Base-by-base conservation (phyloP, 768 basidiomycete genomes). In the Leccinum subtestaceum region DNA sequence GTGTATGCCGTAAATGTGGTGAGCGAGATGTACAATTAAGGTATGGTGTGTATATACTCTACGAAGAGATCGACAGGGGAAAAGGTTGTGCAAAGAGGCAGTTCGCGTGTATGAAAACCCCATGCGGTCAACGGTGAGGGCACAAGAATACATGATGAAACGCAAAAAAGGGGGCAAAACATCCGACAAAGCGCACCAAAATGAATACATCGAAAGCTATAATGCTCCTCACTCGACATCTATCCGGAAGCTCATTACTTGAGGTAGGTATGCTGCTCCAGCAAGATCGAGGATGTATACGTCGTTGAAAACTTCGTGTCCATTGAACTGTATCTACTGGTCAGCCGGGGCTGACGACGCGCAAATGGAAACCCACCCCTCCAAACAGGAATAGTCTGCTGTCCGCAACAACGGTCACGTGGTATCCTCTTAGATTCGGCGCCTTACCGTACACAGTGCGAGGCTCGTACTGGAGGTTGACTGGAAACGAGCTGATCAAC, bases 371-470 rank as follows among this genome's bases (percentile, higher is more conserved):
- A 71, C 71, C 56, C 34, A 72, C 71, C 57, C 95, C 95, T 31
- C 95, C 95, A 65, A 95, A 88, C 34, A 95, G 72, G 73, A 94
- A 91, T 3, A 97, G 69, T 4, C 95, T 80, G 59, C 89, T 87
- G 72, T 98, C 95, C 5, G 92, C 87, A 4, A 95, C 76, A 27
- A 93, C 72, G 0, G 93, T 78, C 9, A 86, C 84, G 65, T 97
- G 95, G 74, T 97, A 95, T 3, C 93, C 95, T 25, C 95, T 84
- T 17, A 83, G 76, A 19, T 81, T 80, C 0, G 93, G 93, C 0
- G 87, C 77, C 52, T 81, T 83, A 2, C 95, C 93, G 15, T 80
- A 79, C 2, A 87, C 76, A 1, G 75, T 32, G n/a, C 91, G 89
- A 11, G 81, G 74, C 68, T 97, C 95, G 75, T 88, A 97, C 71